Evolutionary conservation across 1,139 yeast species (phyloP), one percentile per base, ranked within the genome.

Genomic region (Yamadazyma epiphylla): DNA sequence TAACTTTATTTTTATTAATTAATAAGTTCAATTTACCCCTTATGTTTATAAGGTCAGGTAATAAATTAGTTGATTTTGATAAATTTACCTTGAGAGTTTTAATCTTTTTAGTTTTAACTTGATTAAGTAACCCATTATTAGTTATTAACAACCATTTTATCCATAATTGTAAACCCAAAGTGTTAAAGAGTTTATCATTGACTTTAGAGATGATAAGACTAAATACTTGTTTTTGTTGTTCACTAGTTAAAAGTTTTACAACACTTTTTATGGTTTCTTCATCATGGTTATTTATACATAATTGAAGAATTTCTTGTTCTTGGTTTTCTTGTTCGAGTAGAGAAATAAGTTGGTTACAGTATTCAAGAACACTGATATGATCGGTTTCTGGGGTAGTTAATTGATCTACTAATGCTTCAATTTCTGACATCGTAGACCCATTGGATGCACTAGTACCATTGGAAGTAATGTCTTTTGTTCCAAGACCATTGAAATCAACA

Each of bases 71-170:
- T 2, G 68, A 69, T 3, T 55, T 51, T 4, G 29, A 28, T 33
- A 74, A 52, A 4, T 48, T 38, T 32, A 52, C 58, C 16, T 39
- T 28, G 13, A 42, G 29, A 10, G 30, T 17, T n/a, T 30, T 26
- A 5, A 37, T 22, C 12, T 30, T 35, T 25, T 37, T 40, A 11
- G 29, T 25, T 19, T 35, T 35, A 2, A 37, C 22, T 3, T 28
- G 14, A 29, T 13, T 22, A 25, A 26, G 4, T 22, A 29, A 23
- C 36, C 66, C 49, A 36, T 55, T 46, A 37, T 70, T 67, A 9
- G 60, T 46, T 19, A 74, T 49, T 24, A 74, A 51, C 8, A 73
- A 36, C 71, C 74, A 70, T 46, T 70, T 70, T 36, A 75, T 54
- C 80, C 80, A 75, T 11, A 65, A 32, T 4, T 67, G 57, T 23